Conservation (phyloP, 2,329 filamentous ascomycete species). For the Tricladium varicosporioides region DNA sequence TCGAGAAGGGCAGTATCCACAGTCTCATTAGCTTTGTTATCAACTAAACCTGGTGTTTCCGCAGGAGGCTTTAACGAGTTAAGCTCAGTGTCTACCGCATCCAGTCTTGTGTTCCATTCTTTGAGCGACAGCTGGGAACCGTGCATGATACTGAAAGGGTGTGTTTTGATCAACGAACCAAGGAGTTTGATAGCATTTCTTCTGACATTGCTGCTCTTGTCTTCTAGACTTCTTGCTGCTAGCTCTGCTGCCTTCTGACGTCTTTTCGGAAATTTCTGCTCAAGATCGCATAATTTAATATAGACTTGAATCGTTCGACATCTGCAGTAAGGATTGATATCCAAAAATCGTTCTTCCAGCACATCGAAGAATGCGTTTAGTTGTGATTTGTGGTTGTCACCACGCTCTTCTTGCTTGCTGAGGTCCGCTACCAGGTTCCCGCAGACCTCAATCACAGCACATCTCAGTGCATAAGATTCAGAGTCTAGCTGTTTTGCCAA, state of each 20-base stretch:
- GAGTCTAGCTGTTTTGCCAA: conserved; percentile 93
- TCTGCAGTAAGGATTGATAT: conserved; percentile 94
- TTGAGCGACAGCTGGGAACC: conserved; percentile 80
- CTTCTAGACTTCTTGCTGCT: conserved; percentile 84
- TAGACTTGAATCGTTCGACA: conserved; percentile 92
- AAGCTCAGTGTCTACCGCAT: conserved; percentile 80
- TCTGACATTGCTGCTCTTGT: conserved; percentile 97
- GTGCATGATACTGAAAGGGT: conserved; percentile 90
- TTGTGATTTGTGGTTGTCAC: conserved; percentile 90
- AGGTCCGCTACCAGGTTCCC: conserved; percentile 92
- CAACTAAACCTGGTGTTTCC: conserved; percentile 69
- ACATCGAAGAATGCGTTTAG: conserved; percentile 97
- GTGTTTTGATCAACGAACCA: conserved; percentile 83
- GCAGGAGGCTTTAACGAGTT: conserved; percentile 77
- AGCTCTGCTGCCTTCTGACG: conserved; percentile 85
- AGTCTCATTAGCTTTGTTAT: conserved; percentile 62
- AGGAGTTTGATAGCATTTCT: conserved; percentile 93
- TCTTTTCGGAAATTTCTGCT: conserved; percentile 92
- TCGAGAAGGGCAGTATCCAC: conserved; percentile 79
- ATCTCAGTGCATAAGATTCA: conserved; percentile 93
- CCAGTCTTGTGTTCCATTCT: conserved; percentile 80
- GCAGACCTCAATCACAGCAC: conserved; percentile 92
- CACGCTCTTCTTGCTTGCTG: conserved; percentile 85
- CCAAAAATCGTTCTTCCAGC: conserved; percentile 90
- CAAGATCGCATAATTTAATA: conserved; percentile 86